Percentiles rank a stretch among this genome's conserved stretches.
Conservation (phyloP, 1,284 basidiomycete species). For the Naganishia liquefaciens region DNA sequence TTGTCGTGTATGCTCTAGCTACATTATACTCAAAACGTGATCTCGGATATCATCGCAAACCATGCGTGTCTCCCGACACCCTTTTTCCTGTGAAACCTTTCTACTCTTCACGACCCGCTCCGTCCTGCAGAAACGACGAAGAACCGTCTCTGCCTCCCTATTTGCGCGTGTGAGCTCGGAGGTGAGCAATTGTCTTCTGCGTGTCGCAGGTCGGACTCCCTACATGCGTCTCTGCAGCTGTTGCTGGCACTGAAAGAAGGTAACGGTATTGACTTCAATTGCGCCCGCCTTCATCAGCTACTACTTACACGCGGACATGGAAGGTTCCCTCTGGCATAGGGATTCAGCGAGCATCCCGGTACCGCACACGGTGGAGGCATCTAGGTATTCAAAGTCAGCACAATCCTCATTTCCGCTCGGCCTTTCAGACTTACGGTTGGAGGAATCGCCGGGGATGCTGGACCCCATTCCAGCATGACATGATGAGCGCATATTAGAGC, state of each 20-base stretch:
- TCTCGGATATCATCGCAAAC: too few relatives aligned
- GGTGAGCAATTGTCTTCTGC: too few relatives aligned
- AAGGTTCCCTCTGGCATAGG: constrained; percentile 12
- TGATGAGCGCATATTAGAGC: constrained; percentile 25
- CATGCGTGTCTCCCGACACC: not conserved
- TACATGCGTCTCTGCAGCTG: constrained; percentile 12
- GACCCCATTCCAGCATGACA: constrained; percentile 28
- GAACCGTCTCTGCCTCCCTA: not conserved
- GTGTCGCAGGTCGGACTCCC: too few relatives aligned
- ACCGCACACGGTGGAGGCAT: constrained; percentile 2
- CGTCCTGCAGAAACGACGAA: not conserved
- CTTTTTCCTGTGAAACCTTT: not conserved
- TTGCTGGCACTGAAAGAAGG: constrained; percentile 8
- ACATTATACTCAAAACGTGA: too few relatives aligned
- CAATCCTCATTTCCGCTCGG: too few relatives aligned
- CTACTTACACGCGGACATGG: constrained; percentile 21
- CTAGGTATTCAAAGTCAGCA: not conserved
- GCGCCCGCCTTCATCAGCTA: not conserved
- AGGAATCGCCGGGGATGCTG: not conserved
- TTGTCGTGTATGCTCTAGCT: too few relatives aligned
- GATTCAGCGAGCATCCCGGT: constrained; percentile 16
- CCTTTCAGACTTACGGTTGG: not conserved
- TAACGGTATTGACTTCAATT: too few relatives aligned
- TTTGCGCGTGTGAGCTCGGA: not conserved
- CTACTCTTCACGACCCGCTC: not conserved